Conservation (phyloP, 2,329 filamentous ascomycete species). For the Cytospora paraplurivora region DNA sequence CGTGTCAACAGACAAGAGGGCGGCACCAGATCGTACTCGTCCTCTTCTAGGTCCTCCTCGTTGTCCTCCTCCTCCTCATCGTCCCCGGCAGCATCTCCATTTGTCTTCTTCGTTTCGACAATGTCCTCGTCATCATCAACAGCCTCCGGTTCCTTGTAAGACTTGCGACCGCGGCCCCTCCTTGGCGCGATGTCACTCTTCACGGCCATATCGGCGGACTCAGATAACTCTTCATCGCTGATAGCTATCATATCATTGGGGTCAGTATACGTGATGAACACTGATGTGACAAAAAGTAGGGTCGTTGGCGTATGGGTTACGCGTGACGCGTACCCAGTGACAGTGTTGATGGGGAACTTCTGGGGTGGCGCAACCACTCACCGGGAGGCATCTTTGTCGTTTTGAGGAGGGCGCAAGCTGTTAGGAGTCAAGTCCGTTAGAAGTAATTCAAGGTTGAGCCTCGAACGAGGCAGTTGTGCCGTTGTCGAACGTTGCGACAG, state of each 20-base stretch:
- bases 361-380: constrained; percentile 6
- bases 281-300: not conserved
- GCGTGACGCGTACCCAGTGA: constrained; percentile 14
- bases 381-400: constrained; percentile 23
- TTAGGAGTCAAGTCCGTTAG: not conserved
- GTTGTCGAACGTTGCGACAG: constrained; percentile 18
- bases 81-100: constrained; percentile 27
- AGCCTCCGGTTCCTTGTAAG: constrained; percentile 29
- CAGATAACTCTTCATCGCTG: constrained; percentile 47
- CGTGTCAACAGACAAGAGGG: constrained; percentile 28
- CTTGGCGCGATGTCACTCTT: constrained; percentile 31
- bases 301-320: not conserved
- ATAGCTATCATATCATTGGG: constrained; percentile 37
- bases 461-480: constrained; percentile 2
- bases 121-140: constrained; percentile 32
- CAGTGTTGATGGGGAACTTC: not conserved
- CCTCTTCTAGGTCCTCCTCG: constrained; percentile 35
- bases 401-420: not conserved
- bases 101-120: constrained; percentile 1
- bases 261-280: not conserved
- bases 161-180: constrained; percentile 24
- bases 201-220: constrained; percentile 33
- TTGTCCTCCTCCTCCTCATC: constrained; percentile 34
- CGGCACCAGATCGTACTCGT: constrained; percentile 32
- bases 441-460: not conserved